These are phyloP conservation scores for Penstemon barbatus DNA, from an alignment of 257 asterid genomes.

Conservation along the genomic window DNA sequence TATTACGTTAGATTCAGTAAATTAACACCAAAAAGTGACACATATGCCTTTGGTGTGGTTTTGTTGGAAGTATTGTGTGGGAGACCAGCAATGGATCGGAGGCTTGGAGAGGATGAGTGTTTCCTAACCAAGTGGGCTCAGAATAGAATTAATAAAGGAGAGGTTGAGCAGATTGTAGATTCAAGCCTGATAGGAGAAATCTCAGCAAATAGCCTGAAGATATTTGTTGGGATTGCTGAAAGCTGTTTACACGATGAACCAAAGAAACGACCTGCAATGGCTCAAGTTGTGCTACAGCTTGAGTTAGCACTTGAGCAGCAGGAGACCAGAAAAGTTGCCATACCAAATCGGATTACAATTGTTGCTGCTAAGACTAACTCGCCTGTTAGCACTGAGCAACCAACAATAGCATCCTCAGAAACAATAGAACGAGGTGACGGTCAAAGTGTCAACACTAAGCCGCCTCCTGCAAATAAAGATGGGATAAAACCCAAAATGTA, in stretches of 20 bases:
- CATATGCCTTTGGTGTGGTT: constrained; percentile 60
- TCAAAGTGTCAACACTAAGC: constrained; percentile 4
- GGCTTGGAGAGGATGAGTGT: constrained; percentile 33
- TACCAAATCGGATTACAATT: constrained; percentile 4
- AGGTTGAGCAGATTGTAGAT: constrained; percentile 42
- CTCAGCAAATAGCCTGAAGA: constrained; percentile 36
- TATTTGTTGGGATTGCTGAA: constrained; percentile 36
- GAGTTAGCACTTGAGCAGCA: constrained; percentile 45
- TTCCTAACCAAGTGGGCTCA: constrained; percentile 44
- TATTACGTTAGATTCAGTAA: constrained; percentile 41
- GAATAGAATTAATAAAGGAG: constrained; percentile 37
- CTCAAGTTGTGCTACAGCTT: constrained; percentile 45
- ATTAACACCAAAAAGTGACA: constrained; percentile 49
- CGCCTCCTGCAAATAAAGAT: constrained; percentile 15
- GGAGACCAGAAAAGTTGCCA: constrained; percentile 21
- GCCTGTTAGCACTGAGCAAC: constrained; percentile 16
- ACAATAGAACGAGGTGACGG: background rate
- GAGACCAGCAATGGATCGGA: constrained; percentile 45
- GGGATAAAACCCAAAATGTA: constrained; percentile 20
- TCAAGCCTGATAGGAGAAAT: constrained; percentile 37
- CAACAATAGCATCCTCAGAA: constrained; percentile 9
- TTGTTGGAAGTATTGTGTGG: constrained; percentile 49
- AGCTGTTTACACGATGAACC: constrained; percentile 53
- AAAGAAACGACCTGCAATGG: constrained; percentile 49
- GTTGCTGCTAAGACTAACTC: constrained; percentile 9